Evolutionary conservation across 768 basidiomycete species (phyloP).

Genomic region (Polyporus arcularius): DNA sequence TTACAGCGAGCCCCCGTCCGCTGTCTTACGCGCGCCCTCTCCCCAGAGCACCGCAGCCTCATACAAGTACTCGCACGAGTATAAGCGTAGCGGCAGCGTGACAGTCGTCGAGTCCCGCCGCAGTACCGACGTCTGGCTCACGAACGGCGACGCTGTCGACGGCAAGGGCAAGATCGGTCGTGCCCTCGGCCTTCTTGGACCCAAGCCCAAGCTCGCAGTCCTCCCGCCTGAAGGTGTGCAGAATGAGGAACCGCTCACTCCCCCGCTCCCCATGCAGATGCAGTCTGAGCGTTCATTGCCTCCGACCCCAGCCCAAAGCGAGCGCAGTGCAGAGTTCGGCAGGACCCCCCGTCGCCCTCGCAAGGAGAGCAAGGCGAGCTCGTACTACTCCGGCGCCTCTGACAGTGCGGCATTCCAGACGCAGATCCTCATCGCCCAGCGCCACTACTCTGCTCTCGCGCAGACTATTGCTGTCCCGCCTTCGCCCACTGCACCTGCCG

Average conservation of each 20-base stretch:
- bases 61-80: slow-evolving; percentile 52
- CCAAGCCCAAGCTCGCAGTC: slow-evolving; percentile 68
- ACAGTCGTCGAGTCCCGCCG: slow-evolving; percentile 72
- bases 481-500: slow-evolving; percentile 35
- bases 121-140: slow-evolving; percentile 74
- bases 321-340: slow-evolving; percentile 59
- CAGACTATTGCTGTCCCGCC: slow-evolving; percentile 60
- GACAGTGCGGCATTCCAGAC: slow-evolving; percentile 54
- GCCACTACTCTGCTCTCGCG: slow-evolving; percentile 72
- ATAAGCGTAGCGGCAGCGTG: slow-evolving; percentile 61
- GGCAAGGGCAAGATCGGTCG: slow-evolving; percentile 63
- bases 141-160: slow-evolving; percentile 71
- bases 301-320: slow-evolving; percentile 52
- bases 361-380: slow-evolving; percentile 57
- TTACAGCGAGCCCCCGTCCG: slow-evolving; percentile 43
- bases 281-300: slow-evolving; percentile 51
- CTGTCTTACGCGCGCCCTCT: slow-evolving; percentile 45
- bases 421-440: slow-evolving; percentile 70
- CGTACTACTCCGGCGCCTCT: slow-evolving; percentile 51
- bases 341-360: slow-evolving; percentile 27
- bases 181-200: slow-evolving; percentile 61
- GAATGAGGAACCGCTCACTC: slow-evolving; percentile 44
- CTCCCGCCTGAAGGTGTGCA: slow-evolving; percentile 56
- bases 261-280: slow-evolving; percentile 66
- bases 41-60: slow-evolving; percentile 41